Percentiles rank a stretch among this genome's conserved stretches.
These are phyloP conservation scores for Sporisorium graminicola DNA, from an alignment of 1,284 basidiomycete species.

Conservation along the genomic window DNA sequence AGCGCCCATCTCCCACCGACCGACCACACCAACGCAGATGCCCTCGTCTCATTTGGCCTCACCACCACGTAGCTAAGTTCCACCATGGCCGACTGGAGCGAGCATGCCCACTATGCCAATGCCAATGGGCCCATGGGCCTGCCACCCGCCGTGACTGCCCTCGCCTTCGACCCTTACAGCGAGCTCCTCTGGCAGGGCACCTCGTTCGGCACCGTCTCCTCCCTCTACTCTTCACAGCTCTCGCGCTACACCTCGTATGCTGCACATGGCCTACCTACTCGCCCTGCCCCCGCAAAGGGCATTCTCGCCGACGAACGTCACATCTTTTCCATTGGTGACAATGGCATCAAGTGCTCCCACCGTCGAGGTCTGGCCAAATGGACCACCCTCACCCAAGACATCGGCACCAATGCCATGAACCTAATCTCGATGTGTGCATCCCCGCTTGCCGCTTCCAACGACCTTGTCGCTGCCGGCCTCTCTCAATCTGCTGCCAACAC, in stretches of 20 bases:
- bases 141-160: constrained; percentile 57
- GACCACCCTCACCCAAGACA: constrained; percentile 46
- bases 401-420: constrained; percentile 43
- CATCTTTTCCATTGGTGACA: constrained; percentile 68
- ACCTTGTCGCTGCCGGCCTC: constrained; percentile 63
- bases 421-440: constrained; percentile 65
- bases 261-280: constrained; percentile 74
- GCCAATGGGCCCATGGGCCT: constrained; percentile 57
- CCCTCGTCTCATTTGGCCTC: background rate
- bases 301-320: constrained; percentile 68
- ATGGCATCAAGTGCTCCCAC: constrained; percentile 69
- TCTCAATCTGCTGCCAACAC: constrained; percentile 44
- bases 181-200: constrained; percentile 90
- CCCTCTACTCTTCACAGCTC: constrained; percentile 79
- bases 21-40: background rate
- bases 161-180: constrained; percentile 89
- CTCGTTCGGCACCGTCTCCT: constrained; percentile 79
- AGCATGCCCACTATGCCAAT: constrained; percentile 61
- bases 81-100: constrained; percentile 64
- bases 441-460: constrained; percentile 60
- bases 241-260: constrained; percentile 74
- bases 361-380: constrained; percentile 70
- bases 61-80: background rate
- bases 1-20: background rate
- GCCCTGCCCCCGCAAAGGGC: constrained; percentile 67